Evolutionary conservation across 345 rosid species (phyloP).

Genomic region (Barbarea vulgaris): DNA sequence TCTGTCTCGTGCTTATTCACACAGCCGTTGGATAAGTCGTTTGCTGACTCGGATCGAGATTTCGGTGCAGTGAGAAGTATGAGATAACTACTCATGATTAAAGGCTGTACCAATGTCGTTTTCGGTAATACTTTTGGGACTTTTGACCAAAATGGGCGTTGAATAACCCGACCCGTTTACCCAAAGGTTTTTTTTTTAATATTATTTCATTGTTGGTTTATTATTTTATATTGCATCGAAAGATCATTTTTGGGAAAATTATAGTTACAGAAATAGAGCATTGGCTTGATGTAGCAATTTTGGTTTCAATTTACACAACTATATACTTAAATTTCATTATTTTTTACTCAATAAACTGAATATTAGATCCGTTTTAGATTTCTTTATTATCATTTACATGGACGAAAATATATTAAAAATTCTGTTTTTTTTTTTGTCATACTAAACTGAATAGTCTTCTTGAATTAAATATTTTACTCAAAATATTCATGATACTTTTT

Average conservation of each 20-base stretch:
- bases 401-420: neutral
- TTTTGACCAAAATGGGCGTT: constrained; percentile 48
- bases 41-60: constrained; percentile 20
- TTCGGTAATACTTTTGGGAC: constrained; percentile 39
- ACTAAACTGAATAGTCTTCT: neutral
- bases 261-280: neutral
- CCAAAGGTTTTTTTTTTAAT: neutral
- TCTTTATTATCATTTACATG: neutral
- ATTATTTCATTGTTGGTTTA: neutral
- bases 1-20: neutral
- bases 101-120: constrained; percentile 45
- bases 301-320: neutral
- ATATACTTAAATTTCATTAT: neutral
- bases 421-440: neutral
- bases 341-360: neutral
- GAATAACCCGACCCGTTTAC: constrained; percentile 45
- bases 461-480: neutral
- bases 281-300: neutral
- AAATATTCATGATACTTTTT: neutral
- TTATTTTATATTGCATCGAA: neutral
- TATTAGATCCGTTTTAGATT: neutral
- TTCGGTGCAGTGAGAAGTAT: constrained; percentile 32
- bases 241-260: neutral
- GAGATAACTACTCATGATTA: constrained; percentile 22
- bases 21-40: constrained; percentile 38